Evolutionary conservation across 352 stramenopile genomes (phyloP), one percentile per base, ranked within the genome.

Genomic region (Globisporangium spiculum): DNA sequence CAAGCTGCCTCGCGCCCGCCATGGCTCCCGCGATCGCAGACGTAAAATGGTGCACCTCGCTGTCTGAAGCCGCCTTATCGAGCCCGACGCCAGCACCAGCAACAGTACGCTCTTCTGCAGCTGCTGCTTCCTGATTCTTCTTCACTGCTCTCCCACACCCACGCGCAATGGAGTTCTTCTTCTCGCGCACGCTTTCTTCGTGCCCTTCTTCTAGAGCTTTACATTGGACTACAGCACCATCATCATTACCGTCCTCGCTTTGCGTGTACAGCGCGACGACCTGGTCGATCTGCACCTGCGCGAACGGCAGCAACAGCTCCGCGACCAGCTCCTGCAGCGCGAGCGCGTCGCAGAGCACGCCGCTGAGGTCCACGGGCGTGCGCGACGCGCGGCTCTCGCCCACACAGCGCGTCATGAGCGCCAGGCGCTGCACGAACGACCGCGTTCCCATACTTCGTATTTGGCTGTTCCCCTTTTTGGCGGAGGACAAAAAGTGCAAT

Each of bases 281-380:
- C 54, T 81, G 70, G 63, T 88, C 78, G 57, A 91, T 69, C 12
- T 75, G 69, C 41, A 76, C 60, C 34, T 75, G 53, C 60, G 72
- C 69, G 32, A 91, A 88, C 8, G 81, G 79, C 14, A 65, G 54
- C 14, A 76, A 75, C 1, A 91, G 69, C 52, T 87, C 83, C 10
- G 53, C 22, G 0, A 79, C 63, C 16, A 91, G 62, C 36, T 78
- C 71, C 10, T 70, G 70, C 10, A 90, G 71, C 6, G 72, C 38
- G 24, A 27, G 38, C 0, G 66, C 66, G 67, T 90, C 75, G 5
- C 64, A 67, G 16, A 91, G 50, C 2, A 89, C 60, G 26, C 41
- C 66, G 22, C 67, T 76, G 34, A 90, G 65, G 61, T 90, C 80
- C 48, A 87, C 67, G 3, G 65, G 50, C 38, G 73, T 71, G 61